Conservation (phyloP, 768 basidiomycete species). For the Calvatia gigantea region DNA sequence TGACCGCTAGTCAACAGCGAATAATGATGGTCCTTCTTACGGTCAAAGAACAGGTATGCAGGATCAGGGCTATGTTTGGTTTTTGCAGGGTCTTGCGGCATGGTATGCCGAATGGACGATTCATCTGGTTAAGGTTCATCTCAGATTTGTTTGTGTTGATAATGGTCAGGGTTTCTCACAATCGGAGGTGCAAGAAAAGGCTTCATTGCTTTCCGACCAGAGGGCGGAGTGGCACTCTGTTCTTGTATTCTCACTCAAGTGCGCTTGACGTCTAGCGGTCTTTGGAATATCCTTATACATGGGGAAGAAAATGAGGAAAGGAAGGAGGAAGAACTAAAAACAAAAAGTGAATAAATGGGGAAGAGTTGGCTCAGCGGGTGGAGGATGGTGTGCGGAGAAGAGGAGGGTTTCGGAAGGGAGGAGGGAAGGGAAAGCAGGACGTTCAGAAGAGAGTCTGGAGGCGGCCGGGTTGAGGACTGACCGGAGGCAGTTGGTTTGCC, state of each 20-base stretch:
- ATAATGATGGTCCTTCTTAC: not conserved
- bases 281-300: too few species aligned
- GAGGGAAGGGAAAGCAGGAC: slow-evolving; percentile 4
- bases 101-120: slow-evolving; percentile 3
- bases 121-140: slow-evolving; percentile 14
- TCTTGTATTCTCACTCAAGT: not conserved
- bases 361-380: slow-evolving; percentile 7
- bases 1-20: not conserved
- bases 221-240: not conserved
- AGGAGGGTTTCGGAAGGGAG: slow-evolving; percentile 19
- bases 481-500: slow-evolving; percentile 13
- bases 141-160: slow-evolving; percentile 17
- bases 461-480: slow-evolving; percentile 6
- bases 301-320: slow-evolving; percentile 11
- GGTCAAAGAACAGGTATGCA: not conserved
- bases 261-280: too few species aligned
- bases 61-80: slow-evolving; percentile 8
- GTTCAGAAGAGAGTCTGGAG: slow-evolving; percentile 8
- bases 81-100: slow-evolving; percentile 14
- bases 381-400: slow-evolving; percentile 17
- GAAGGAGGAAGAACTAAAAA: not conserved
- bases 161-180: slow-evolving; percentile 16
- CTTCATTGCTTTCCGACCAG: slow-evolving; percentile 16
- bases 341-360: slow-evolving; percentile 9
- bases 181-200: slow-evolving; percentile 19